A percentile compares a stretch with the other conserved stretches of the same genome.
These are phyloP conservation scores for Hagleromyces aurorensis DNA, from an alignment of 805 yeast genomes.

Conservation along the genomic window DNA sequence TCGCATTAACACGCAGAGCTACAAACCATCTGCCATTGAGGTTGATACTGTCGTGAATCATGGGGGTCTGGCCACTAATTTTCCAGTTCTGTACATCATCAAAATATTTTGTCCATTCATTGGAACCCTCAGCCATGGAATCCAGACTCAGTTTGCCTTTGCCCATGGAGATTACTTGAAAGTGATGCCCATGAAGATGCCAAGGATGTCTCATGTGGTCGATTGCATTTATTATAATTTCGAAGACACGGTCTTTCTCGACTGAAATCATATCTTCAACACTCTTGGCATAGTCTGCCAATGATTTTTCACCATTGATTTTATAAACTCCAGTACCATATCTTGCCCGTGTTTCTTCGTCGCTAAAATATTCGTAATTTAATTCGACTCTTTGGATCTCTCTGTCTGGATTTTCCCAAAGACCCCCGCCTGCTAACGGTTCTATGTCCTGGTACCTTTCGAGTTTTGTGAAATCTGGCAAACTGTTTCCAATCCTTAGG, in stretches of 20 bases:
- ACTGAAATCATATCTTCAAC: conserved; percentile 42
- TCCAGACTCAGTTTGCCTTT: conserved; percentile 31
- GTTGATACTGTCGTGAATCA: conserved; percentile 53
- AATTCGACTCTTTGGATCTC: conserved; percentile 33
- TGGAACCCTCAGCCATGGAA: too few species aligned
- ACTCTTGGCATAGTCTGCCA: conserved; percentile 47
- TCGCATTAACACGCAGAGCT: conserved; percentile 50
- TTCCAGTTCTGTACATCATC: conserved; percentile 19
- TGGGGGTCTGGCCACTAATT: conserved; percentile 37
- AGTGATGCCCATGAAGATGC: conserved; percentile 55
- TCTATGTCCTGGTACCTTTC: conserved; percentile 19
- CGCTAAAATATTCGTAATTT: conserved; percentile 44
- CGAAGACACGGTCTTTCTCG: conserved; percentile 44
- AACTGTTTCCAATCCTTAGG: conserved; percentile 36
- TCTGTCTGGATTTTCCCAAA: conserved; percentile 2
- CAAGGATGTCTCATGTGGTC: conserved; percentile 65
- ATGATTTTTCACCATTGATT: conserved; percentile 45
- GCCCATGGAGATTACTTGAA: conserved; percentile 43
- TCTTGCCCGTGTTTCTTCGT: conserved; percentile 32
- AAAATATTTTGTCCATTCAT: conserved; percentile 25
- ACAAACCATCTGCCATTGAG: conserved; percentile 53
- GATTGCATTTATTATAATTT: conserved; percentile 54
- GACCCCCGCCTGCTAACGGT: conserved; percentile 7
- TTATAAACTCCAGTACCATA: conserved; percentile 42
- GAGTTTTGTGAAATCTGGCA: conserved; percentile 22